Evolutionary conservation across 306 rosid species (phyloP).

Genomic region (Dalbergia cultrata): DNA sequence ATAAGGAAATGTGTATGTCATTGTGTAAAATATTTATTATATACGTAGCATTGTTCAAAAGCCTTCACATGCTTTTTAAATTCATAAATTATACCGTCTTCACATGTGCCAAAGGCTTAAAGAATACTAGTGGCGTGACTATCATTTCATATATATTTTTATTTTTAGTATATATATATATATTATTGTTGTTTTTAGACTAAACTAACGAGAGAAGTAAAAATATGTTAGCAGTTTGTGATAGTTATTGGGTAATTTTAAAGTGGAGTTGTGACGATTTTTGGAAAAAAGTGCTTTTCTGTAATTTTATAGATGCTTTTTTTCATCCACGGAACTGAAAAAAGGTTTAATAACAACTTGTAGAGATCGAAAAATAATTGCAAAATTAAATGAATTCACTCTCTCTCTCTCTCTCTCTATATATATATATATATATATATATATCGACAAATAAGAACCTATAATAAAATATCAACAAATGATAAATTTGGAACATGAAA

Average conservation of each 20-base stretch:
- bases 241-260: too few species aligned
- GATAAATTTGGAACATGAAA: conserved; percentile 19
- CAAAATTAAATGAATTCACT: too few species aligned
- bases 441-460: conserved; percentile 6
- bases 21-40: conserved; percentile 5
- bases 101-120: conserved; percentile 3
- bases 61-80: not conserved
- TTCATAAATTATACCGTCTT: not conserved
- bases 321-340: not conserved
- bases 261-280: too few species aligned
- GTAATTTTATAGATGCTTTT: too few species aligned
- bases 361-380: too few species aligned
- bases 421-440: not conserved
- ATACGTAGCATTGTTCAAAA: not conserved
- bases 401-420: too few species aligned
- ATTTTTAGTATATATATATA: too few species aligned
- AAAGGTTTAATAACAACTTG: not conserved
- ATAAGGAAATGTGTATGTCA: not conserved
- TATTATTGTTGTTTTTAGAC: not conserved
- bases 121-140: not conserved
- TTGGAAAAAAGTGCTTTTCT: too few species aligned
- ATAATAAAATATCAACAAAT: not conserved
- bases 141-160: too few species aligned
- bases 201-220: not conserved
- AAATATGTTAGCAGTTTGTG: not conserved